phyloP scores from a whole-genome alignment of 148 eudicot species.

The Fagopyrum tataricum region DNA sequence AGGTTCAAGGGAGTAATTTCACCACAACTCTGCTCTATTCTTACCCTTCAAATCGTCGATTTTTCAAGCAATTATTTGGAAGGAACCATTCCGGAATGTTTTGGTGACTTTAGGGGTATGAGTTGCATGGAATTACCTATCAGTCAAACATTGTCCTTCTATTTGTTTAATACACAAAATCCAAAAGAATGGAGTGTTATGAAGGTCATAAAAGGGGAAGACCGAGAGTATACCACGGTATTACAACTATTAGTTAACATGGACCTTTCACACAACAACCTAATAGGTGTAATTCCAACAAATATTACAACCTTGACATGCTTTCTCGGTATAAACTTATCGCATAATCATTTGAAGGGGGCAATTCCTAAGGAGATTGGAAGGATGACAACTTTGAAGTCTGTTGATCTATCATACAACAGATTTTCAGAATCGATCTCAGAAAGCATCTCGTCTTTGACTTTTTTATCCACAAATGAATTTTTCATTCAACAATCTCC shows the following conservation, averaged over 20 bases:
- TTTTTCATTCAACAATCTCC: slow-evolving; percentile 23
- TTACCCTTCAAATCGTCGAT: not conserved
- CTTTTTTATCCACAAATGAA: not conserved
- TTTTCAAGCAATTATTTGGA: not conserved
- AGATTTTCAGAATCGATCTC: slow-evolving; percentile 20
- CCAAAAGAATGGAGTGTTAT: not conserved
- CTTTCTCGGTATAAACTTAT: slow-evolving; percentile 15
- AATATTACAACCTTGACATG: slow-evolving; percentile 9
- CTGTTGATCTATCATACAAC: slow-evolving; percentile 22
- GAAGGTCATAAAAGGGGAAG: slow-evolving; percentile 16
- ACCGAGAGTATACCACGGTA: slow-evolving; percentile 6
- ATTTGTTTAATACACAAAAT: slow-evolving; percentile 8
- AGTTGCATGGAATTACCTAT: too few relatives aligned
- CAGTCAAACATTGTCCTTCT: not conserved
- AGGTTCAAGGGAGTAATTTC: not conserved
- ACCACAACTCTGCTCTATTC: not conserved
- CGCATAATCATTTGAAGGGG: slow-evolving; percentile 16
- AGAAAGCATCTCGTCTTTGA: slow-evolving; percentile 12
- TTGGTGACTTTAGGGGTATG: too few relatives aligned
- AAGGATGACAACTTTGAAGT: slow-evolving; percentile 12
- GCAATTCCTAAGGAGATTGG: slow-evolving; percentile 15
- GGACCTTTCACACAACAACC: too few relatives aligned
- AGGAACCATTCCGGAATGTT: too few relatives aligned
- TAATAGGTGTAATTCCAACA: not conserved
- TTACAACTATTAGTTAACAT: slow-evolving; percentile 7